Percentiles rank a stretch among this genome's conserved stretches.
phyloP scores from a whole-genome alignment of 768 basidiomycete species.

The Tylopilus vinaceipallidus region DNA sequence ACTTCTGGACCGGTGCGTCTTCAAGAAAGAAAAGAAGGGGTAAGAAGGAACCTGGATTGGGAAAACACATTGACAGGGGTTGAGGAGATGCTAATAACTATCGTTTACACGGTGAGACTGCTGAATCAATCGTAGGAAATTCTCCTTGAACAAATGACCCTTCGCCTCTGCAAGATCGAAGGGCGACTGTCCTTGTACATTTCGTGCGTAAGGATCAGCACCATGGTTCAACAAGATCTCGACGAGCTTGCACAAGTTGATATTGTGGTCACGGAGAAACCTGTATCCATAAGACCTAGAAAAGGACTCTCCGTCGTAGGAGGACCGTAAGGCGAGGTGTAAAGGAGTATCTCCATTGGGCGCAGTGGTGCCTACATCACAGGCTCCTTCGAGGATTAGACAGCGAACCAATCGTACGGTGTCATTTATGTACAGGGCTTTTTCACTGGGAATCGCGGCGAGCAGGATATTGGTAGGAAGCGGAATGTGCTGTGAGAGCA shows the following conservation, averaged over 20 bases:
- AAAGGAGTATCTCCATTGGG: neutral
- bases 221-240: neutral
- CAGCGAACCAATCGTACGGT: neutral
- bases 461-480: neutral
- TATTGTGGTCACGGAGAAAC: too few species aligned
- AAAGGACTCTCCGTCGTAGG: too few species aligned
- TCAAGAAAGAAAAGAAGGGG: too few species aligned
- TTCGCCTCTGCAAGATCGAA: neutral
- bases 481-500: neutral
- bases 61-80: too few species aligned
- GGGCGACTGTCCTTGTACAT: neutral
- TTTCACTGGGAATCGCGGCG: neutral
- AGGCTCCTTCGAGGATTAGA: neutral
- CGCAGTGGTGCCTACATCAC: neutral
- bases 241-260: neutral
- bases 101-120: too few species aligned
- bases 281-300: too few species aligned
- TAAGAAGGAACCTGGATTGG: too few species aligned
- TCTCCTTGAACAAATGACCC: neutral
- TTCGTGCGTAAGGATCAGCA: neutral
- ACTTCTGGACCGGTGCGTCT: too few species aligned
- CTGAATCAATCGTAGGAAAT: constrained; percentile 1
- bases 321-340: neutral
- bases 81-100: too few species aligned
- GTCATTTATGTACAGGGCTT: neutral